Percentiles rank a stretch among this genome's conserved stretches.
Evolutionary conservation across 228 moss, liverwort and hornwort species (phyloP).

Genomic region (Sphagnum magellanicum): DNA sequence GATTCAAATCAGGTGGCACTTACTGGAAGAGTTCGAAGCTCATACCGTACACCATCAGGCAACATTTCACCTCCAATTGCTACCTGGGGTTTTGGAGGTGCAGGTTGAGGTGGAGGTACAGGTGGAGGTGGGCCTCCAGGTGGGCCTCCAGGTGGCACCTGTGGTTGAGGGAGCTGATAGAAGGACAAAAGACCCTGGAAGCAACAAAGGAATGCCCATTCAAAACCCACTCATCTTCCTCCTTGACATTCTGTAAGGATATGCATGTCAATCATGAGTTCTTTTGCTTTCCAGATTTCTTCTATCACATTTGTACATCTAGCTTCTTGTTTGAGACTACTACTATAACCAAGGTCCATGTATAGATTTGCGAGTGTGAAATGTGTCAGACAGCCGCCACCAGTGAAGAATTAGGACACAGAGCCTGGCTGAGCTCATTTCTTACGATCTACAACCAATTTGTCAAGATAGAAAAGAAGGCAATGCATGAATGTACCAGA

Average conservation of each 20-base stretch:
- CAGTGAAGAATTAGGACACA: no score
- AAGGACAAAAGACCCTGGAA: constrained; percentile 39
- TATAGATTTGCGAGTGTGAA: no score
- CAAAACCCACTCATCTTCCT: not conserved
- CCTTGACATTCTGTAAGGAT: not conserved
- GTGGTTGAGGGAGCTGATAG: constrained; percentile 34
- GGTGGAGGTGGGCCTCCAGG: not conserved
- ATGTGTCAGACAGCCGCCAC: no score
- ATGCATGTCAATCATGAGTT: no score
- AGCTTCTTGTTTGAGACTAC: no score
- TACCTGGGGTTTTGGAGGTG: constrained; percentile 1
- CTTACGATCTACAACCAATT: no score
- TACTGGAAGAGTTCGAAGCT: constrained; percentile 55
- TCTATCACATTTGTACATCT: no score
- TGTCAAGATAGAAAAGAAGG: no score
- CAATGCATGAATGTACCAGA: constrained; percentile 23
- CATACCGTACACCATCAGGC: constrained; percentile 49
- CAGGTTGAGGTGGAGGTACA: constrained; percentile 2
- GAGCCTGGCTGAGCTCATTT: no score
- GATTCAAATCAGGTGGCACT: not conserved
- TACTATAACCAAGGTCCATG: no score
- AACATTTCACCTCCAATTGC: constrained; percentile 31
- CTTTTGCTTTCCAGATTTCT: no score
- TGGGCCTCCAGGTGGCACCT: constrained; percentile 3
- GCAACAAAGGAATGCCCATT: not conserved